Evolutionary conservation across 2,329 filamentous ascomycete species (phyloP), one percentile per base, ranked within the genome.

Genomic region (Hypoxylon sp.): DNA sequence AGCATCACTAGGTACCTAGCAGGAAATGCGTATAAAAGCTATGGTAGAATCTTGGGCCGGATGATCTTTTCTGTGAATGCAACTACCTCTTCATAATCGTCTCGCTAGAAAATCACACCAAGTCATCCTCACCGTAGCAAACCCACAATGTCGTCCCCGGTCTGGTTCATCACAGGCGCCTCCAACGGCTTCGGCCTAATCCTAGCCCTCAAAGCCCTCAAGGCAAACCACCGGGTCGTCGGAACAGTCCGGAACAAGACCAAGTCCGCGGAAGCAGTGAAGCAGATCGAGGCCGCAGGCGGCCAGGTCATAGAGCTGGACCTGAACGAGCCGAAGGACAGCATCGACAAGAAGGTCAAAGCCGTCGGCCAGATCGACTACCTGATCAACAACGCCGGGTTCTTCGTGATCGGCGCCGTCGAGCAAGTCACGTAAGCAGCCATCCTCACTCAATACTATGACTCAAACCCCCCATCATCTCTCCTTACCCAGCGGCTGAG

Each of bases 161-260:
- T 68, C 3, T 74, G 71, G 72, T 70, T 78, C 26, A 77, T 79
- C 53, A 79, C 77, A 6, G 77, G 77, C 9, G 75, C 74, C 40
- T 78, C 76, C 1, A 75, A 73, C 36, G 77, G 77, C 50, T 72
- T 79, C 28, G 77, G 77, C 11, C 65, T 75, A 4, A 46, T 73
- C 2, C 69, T 79, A 26, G 69, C 71, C 32, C 68, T 74, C 2
- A 71, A 72, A 2, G 75, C 70, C 2, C 72, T 79, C 1, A 67
- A 71, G 40, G 72, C 71, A 1, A 73, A 73, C 7, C 74, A 79
- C 61, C 72, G 67, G 2, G 77, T 79, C 7, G 55, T 78, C 16
- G 76, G 74, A 22, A 70, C 76, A 2, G 65, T 78, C 28, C 75
- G 78, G 4, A 74, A 71, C 61, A 72, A 62, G 52, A 18, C 61